phyloP scores from a whole-genome alignment of 345 rosid genomes.

The Trapa bicornis region DNA sequence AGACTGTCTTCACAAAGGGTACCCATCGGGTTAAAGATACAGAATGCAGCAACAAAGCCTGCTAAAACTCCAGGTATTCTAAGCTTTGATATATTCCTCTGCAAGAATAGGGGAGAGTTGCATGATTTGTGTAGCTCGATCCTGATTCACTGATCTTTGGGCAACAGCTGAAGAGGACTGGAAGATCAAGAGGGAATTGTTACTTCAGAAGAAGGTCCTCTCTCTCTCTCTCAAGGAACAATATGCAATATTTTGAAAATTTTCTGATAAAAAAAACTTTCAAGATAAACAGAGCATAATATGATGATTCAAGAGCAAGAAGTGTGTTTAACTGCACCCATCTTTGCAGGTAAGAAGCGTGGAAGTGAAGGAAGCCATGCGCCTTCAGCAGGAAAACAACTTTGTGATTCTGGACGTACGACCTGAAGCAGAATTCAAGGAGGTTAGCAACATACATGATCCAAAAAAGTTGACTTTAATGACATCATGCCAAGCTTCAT shows the following conservation, averaged over 20 bases:
- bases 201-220: conserved; percentile 66
- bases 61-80: conserved; percentile 75
- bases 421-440: conserved; percentile 87
- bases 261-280: not conserved
- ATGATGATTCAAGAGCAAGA: not conserved
- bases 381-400: conserved; percentile 91
- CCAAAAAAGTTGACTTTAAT: not conserved
- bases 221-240: conserved; percentile 9
- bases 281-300: not conserved
- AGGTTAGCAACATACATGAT: conserved; percentile 30
- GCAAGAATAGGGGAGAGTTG: not conserved
- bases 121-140: not conserved
- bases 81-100: not conserved
- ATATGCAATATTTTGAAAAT: not conserved
- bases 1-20: conserved; percentile 10
- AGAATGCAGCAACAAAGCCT: conserved; percentile 59
- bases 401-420: conserved; percentile 95
- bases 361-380: conserved; percentile 86
- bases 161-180: conserved; percentile 91
- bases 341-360: conserved; percentile 68
- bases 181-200: conserved; percentile 71
- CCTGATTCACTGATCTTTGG: not conserved
- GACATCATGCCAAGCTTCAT: not conserved
- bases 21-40: conserved; percentile 28
- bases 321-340: not conserved